Conservation (phyloP, 2,329 filamentous ascomycete genomes). For the Raffaelea arxii region DNA sequence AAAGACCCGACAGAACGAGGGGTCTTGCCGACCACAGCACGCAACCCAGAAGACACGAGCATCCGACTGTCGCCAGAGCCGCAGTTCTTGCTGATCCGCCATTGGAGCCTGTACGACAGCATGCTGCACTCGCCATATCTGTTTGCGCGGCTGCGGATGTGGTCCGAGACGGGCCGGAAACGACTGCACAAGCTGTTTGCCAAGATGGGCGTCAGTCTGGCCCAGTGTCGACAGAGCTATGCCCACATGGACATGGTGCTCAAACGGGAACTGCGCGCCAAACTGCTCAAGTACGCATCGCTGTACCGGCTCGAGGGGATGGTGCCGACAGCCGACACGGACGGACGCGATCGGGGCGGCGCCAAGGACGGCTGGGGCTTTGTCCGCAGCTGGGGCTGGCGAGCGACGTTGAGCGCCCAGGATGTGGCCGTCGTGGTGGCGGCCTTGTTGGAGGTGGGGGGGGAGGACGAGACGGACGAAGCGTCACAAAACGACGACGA, state of each 20-base stretch:
- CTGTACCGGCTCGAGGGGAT: slow-evolving; percentile 91
- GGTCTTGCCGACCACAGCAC: slow-evolving; percentile 81
- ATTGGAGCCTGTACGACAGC: slow-evolving; percentile 97
- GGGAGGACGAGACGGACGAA: slow-evolving; percentile 30
- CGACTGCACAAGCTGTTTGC: slow-evolving; percentile 87
- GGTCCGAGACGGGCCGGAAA: slow-evolving; percentile 83
- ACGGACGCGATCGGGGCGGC: slow-evolving; percentile 57
- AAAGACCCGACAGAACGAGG: slow-evolving; percentile 47
- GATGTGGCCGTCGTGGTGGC: slow-evolving; percentile 91
- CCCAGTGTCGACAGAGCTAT: slow-evolving; percentile 91
- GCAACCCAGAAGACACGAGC: slow-evolving; percentile 81
- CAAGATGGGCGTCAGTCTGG: slow-evolving; percentile 94
- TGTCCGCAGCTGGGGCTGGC: slow-evolving; percentile 95
- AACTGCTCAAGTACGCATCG: slow-evolving; percentile 83
- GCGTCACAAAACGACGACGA: slow-evolving; percentile 16
- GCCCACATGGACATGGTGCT: slow-evolving; percentile 98
- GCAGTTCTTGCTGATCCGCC: slow-evolving; percentile 80
- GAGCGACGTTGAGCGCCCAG: slow-evolving; percentile 83
- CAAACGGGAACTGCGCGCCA: slow-evolving; percentile 69
- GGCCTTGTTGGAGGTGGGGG: slow-evolving; percentile 86
- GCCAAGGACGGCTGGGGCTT: slow-evolving; percentile 94
- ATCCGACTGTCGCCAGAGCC: slow-evolving; percentile 92
- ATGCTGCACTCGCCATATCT: slow-evolving; percentile 97
- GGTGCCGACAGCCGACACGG: slow-evolving; percentile 68
- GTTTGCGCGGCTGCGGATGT: slow-evolving; percentile 83